Evolutionary conservation across 2,329 filamentous ascomycete species (phyloP).

Genomic region (Monosporascus sp.): DNA sequence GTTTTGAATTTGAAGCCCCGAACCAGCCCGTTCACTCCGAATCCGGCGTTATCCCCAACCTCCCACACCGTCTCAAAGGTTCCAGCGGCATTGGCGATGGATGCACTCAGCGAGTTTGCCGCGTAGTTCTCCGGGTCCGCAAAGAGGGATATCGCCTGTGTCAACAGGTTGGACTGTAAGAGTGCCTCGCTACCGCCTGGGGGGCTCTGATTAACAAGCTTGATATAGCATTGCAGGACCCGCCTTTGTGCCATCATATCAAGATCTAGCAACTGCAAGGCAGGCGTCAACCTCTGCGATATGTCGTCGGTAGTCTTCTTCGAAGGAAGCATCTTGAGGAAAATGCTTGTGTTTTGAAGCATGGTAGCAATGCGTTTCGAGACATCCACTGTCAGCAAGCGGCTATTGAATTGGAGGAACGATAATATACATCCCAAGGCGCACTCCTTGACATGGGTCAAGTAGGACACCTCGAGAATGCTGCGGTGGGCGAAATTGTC

Average conservation of each 20-base stretch:
- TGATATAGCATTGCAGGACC: conserved; percentile 91
- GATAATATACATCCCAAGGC: conserved; percentile 85
- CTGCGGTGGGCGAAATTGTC: conserved; percentile 83
- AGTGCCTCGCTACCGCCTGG: conserved; percentile 79
- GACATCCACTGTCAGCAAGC: conserved; percentile 86
- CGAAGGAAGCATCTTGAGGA: conserved; percentile 75
- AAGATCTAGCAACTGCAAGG: conserved; percentile 82
- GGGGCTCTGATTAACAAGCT: conserved; percentile 83
- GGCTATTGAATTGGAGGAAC: conserved; percentile 89
- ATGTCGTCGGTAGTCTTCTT: conserved; percentile 87
- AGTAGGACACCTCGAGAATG: conserved; percentile 82
- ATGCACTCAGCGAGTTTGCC: conserved; percentile 78
- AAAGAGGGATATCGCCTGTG: conserved; percentile 84
- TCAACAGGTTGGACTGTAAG: conserved; percentile 85
- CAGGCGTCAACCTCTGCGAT: conserved; percentile 74
- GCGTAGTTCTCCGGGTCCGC: conserved; percentile 88
- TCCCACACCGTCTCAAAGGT: conserved; percentile 96
- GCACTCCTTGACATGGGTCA: conserved; percentile 92
- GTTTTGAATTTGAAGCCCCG: conserved; percentile 68
- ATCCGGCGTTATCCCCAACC: conserved; percentile 87
- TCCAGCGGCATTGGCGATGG: conserved; percentile 84
- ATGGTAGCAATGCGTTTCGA: conserved; percentile 88
- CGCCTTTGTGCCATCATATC: conserved; percentile 89
- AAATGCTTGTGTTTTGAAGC: conserved; percentile 90
- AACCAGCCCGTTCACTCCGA: conserved; percentile 84